Base-by-base conservation (phyloP, 257 asterid genomes). In the Solanum chaucha region DNA sequence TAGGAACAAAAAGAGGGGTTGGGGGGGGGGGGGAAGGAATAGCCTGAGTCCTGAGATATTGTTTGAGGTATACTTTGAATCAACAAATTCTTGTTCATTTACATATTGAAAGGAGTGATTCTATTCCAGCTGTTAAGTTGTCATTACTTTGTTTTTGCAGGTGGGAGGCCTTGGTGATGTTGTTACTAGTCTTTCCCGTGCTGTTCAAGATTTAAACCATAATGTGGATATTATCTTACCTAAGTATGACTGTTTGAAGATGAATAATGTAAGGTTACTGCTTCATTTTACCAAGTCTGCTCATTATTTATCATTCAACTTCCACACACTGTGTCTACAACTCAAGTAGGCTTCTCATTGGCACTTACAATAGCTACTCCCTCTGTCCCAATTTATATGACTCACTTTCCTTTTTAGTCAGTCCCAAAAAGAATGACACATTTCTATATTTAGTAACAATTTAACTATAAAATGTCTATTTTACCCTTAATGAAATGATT, bases 161-260 rank as follows among this genome's bases (percentile, higher is more conserved):
- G 99, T 97, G 86, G 99, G 99, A 80, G 99, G 99, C 83, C 98
- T 97, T 83, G 99, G 99, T 88, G 99, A 96, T 91, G 99, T 97
- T 87, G 99, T 97, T 87, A 97, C 99, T 77, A 94, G 99, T 92
- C 98, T 97, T 93, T 96, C 99, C 74, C 96, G 98, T 87, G 99
- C 99, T 41, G 96, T 97, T 86, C 98, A 95, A 94, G 99, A 97
- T 89, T 90, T 95, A 93, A 95, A 95, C 90, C 99, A 97, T 88
- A 94, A 86, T 83, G 97, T 97, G 89, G 98, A 96, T 81, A 92
- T 97, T 75, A 88, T 97, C 89, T 96, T 97, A 83, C 99, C 99
- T 34, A 97, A 97, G 90, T 97, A 96, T 87, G 98, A 97, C 89
- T 97, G 98, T 87, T 67, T 97, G 95, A 94, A 96, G 85, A 65